Base-by-base conservation (phyloP, 169 alveolate species). In the Theileria parva region DNA sequence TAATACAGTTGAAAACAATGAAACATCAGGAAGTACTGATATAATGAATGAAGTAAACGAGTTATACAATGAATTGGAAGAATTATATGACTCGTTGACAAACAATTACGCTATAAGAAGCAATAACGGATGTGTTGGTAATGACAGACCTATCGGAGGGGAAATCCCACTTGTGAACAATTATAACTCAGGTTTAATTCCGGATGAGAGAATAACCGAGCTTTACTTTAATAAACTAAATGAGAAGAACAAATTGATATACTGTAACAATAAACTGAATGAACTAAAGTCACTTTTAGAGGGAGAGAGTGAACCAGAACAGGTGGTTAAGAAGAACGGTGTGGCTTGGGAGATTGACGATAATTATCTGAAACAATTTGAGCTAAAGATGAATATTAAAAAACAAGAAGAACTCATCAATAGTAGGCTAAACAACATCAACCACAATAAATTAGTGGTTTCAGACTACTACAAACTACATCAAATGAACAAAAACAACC, bases 341-440 rank as follows among this genome's bases (percentile, higher is more conserved):
- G 60, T 72, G 12, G 60, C 88, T 19, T 81, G 88, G 88, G 85
- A 74, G 50, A 81, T 81, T 21, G 74, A 80, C 28, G 88, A 81
- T 8, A 71, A 80, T 37, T 75, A 74, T 74, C 59, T 81, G 44
- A 72, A 74, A 65, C 83, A 81, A 55, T 80, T 71, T 51, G 84
- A 81, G 13, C 63, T 77, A 19, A 32, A 61, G 60, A 3, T 74
- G 85, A 57, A 69, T 5, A 71, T 48, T 55, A 77, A 76, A 27
- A 57, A 57, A 8, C 66, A 57, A 32, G 37, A 57, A 57, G 66
- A 57, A 2, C 5, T 6, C 11, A 57, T 57, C 39, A 77, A 60
- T 63, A 74, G 39, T 81, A 79, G 2, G 75, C 84, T 13, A 79
- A 81, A 28, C 21, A 44, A 44, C 53, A 44, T 44, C 53, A 71